These are phyloP conservation scores for Fagopyrum homotropicum DNA, from an alignment of 148 eudicot species.

Conservation along the genomic window DNA sequence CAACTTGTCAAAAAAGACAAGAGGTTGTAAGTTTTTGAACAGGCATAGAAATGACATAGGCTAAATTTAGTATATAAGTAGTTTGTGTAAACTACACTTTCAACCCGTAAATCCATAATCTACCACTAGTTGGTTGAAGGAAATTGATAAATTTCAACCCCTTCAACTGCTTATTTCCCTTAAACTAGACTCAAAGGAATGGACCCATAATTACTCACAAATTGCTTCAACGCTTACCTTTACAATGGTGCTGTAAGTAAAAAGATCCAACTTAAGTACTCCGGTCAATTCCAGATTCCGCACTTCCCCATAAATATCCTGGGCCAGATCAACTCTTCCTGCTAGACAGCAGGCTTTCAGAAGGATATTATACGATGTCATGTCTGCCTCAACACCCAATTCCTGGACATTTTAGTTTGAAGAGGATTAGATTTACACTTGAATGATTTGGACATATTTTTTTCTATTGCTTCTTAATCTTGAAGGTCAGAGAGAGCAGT, in stretches of 20 bases:
- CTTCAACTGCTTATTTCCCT: too few relatives aligned
- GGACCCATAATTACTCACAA: not conserved
- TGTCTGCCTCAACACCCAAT: slow-evolving; percentile 62
- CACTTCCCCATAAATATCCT: slow-evolving; percentile 66
- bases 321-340: slow-evolving; percentile 85
- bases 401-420: slow-evolving; percentile 32
- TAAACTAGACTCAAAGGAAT: too few relatives aligned
- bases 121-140: too few relatives aligned
- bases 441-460: too few relatives aligned
- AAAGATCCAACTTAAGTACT: slow-evolving; percentile 70
- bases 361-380: slow-evolving; percentile 86
- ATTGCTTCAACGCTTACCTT: slow-evolving; percentile 40
- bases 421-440: slow-evolving; percentile 2
- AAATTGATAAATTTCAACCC: too few relatives aligned
- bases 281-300: slow-evolving; percentile 58
- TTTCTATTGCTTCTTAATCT: not conserved
- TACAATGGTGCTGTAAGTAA: slow-evolving; percentile 90
- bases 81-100: too few relatives aligned
- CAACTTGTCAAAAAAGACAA: not conserved
- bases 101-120: too few relatives aligned
- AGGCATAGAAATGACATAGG: slow-evolving; percentile 6
- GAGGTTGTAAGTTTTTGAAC: not conserved
- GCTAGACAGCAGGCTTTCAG: slow-evolving; percentile 86
- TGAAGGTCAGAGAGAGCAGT: not conserved
- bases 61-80: too few relatives aligned